A percentile compares a stretch with the other conserved stretches of the same genome.
Conservation (phyloP, 2,329 filamentous ascomycete genomes). For the Ceratocystis cubensis region DNA sequence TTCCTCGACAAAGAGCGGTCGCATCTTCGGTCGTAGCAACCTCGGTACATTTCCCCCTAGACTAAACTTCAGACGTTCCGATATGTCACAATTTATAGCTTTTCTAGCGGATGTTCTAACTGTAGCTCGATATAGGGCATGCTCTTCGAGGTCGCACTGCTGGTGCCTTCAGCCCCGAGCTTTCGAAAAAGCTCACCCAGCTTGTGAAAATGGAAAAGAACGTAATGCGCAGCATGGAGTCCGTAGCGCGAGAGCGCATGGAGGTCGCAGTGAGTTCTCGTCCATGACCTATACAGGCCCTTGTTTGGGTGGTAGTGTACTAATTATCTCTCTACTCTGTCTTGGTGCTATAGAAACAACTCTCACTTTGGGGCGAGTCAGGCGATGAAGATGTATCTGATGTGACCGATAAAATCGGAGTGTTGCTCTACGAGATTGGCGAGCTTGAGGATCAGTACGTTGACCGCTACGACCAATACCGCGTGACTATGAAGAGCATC, state of each 20-base stretch:
- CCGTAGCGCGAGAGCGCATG: conserved; percentile 92
- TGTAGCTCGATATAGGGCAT: conserved; percentile 37
- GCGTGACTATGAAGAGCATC: conserved; percentile 98
- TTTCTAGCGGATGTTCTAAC: conserved; percentile 14
- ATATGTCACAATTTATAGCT: background rate
- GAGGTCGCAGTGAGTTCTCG: conserved; percentile 72
- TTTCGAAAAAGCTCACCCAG: conserved; percentile 94
- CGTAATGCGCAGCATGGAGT: conserved; percentile 95
- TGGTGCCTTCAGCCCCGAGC: conserved; percentile 68
- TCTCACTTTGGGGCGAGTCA: conserved; percentile 91
- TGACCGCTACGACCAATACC: conserved; percentile 97
- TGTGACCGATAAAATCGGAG: conserved; percentile 96
- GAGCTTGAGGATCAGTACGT: conserved; percentile 97
- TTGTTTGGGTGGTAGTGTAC: background rate
- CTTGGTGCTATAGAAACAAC: conserved; percentile 62
- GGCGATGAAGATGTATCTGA: conserved; percentile 97
- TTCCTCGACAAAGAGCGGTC: conserved; percentile 79
- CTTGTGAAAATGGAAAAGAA: conserved; percentile 99
- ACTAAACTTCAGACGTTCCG: background rate
- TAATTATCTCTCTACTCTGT: background rate
- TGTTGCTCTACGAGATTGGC: conserved; percentile 94
- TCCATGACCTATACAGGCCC: background rate
- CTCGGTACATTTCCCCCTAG: conserved; percentile 53
- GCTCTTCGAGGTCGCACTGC: conserved; percentile 60
- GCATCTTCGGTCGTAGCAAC: conserved; percentile 75